phyloP scores from a whole-genome alignment of 192 early-diverging fungal genomes.

The Dissophora ornata region DNA sequence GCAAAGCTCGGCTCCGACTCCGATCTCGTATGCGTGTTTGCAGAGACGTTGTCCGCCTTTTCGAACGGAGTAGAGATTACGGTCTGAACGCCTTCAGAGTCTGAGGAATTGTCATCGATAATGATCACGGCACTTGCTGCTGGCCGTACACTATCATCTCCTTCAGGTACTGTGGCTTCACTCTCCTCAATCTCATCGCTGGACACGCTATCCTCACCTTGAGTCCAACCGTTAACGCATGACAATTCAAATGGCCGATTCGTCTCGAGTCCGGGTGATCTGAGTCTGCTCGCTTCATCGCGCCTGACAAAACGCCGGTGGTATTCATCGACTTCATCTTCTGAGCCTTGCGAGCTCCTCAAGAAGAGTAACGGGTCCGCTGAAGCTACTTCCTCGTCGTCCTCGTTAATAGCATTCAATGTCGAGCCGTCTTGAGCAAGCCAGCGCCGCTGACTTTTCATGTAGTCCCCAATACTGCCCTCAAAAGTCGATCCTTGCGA shows the following conservation, averaged over 20 bases:
- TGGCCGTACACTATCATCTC: no score
- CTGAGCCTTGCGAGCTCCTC: slow-evolving; percentile 41
- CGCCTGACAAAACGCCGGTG: neutral
- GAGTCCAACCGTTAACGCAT: neutral
- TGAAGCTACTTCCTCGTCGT: neutral
- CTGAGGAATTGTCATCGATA: slow-evolving; percentile 1
- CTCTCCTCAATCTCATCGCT: no score
- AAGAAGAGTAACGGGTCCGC: neutral
- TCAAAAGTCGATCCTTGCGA: slow-evolving; percentile 14
- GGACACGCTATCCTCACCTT: no score
- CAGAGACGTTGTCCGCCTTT: no score
- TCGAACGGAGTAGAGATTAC: no score
- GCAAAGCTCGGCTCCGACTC: neutral
- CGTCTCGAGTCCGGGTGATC: no score
- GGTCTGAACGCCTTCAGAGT: neutral
- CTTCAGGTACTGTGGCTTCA: no score
- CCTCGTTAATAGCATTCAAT: neutral
- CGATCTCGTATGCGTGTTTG: neutral
- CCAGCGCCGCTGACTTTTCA: neutral
- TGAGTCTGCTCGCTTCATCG: neutral
- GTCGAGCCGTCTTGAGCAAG: neutral
- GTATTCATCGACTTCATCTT: slow-evolving; percentile 6
- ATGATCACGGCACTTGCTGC: no score
- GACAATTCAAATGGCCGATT: neutral
- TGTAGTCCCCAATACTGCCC: neutral